A percentile compares a stretch with the other conserved stretches of the same genome.
These are phyloP conservation scores for Magnusiomyces magnusii DNA, from an alignment of 1,139 yeast genomes.

Conservation along the genomic window DNA sequence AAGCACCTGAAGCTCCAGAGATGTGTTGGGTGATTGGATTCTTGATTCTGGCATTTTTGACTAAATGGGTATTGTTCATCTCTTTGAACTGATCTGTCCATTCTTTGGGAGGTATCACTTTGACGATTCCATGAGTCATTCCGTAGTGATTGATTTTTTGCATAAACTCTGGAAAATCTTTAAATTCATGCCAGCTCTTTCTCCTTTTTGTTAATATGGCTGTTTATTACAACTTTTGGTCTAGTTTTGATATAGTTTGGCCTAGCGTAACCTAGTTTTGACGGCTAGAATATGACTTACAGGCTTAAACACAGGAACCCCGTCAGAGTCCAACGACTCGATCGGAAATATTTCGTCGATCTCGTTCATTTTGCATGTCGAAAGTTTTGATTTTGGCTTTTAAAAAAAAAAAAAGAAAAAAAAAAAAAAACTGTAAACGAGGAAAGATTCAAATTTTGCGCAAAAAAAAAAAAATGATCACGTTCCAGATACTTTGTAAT, in stretches of 20 bases:
- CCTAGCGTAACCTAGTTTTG: not conserved
- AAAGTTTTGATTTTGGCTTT: no score
- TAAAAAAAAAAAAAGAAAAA: no score
- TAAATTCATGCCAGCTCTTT: constrained; percentile 48
- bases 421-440: no score
- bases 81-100: constrained; percentile 39
- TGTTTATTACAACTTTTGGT: no score
- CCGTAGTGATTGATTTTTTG: constrained; percentile 61
- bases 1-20: constrained; percentile 60
- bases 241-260: no score
- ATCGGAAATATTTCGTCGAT: no score
- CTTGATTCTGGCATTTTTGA: constrained; percentile 42
- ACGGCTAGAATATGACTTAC: not conserved
- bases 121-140: constrained; percentile 71
- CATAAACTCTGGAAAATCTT: constrained; percentile 60
- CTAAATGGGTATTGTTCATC: constrained; percentile 23
- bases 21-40: constrained; percentile 74
- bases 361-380: no score
- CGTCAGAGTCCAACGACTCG: no score
- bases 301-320: not conserved
- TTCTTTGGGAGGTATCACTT: constrained; percentile 68
- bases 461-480: no score
- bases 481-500: no score
- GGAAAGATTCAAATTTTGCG: no score
- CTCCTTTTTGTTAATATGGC: not conserved